Base-by-base conservation (phyloP, 2,329 filamentous ascomycete genomes). In the Colletotrichum orchidophilum region DNA sequence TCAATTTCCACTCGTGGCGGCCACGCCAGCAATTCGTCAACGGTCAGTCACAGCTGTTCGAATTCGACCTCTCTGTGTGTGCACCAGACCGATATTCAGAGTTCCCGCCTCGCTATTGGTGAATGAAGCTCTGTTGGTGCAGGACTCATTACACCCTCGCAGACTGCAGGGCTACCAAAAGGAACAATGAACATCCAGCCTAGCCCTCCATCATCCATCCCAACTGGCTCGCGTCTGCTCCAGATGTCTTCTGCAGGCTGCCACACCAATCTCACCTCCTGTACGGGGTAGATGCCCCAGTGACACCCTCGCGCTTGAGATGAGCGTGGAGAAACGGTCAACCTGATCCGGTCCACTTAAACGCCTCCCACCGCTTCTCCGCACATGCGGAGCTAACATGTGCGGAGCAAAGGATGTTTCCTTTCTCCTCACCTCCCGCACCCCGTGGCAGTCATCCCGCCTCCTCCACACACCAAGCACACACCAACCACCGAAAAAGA, bases 331-430 rank as follows among this genome's bases (percentile, higher is more conserved):
- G 65, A 71, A 63, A 27, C 64, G 57, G 53, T 62, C 58, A 46
- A 57, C 54, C 53, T 63, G 57, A 35, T 69, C 64, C 53, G 69
- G 69, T 35, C 69, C 59, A 59, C 58, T 71, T 53, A 69, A 13
- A 59, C 26, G 33, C 63, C 27, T 54, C 64, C 39, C 58, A 49
- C 24, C 27, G n/a, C 69, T 63, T 63, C 69, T 69, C 69, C 64
- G 69, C 69, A 71, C 59, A 49, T 69, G 64, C 69, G 64, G n/a
- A n/a, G n/a, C n/a, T n/a, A n/a, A n/a, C 69, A 71, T 53, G 39
- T 69, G 64, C 69, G 64, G 69, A 63, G 69, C 46, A 63, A 69
- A 49, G 63, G 42, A 58, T 52, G 50, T 52, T 42, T 61, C 63
- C 63, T 71, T 66, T 58, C 39, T 71, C 68, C 64, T 67, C 63